Base-by-base conservation (phyloP, 108 stramenopile species). In the Conticribra guillardii region DNA sequence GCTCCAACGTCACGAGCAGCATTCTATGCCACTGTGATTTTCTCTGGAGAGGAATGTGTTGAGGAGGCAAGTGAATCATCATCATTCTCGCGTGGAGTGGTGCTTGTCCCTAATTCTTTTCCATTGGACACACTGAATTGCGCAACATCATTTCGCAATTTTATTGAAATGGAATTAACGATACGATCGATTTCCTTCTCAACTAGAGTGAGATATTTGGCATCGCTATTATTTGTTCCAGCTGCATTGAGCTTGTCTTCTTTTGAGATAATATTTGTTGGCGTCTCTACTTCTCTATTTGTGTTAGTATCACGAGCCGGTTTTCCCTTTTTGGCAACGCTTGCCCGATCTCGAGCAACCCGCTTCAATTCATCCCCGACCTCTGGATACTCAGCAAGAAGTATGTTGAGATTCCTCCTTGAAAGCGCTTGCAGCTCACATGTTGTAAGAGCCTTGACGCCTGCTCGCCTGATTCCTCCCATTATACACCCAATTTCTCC, bases 401-500 rank as follows among this genome's bases (percentile, higher is more conserved):
- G 52, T 16, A 68, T 74, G 37, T 68, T 67, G 14, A 80, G 27
- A 55, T 73, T 73, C 37, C 72, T 30, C 22, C 66, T 24, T 15
- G 53, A 50, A 3, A 79, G 41, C 22, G 78, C 72, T 73, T 73
- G 71, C 0, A 79, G 34, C 60, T 79, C 78, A 32, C 37, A 55
- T 19, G 60, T 32, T 16, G 66, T 73, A 21, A 79, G 19, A 1
- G 78, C 78, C 47, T 79, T 79, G 46, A 79, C 73, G 9, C 72
- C 53, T 17, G 78, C 78, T 58, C 72, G 61, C 16, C 78, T 41
- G 22, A 75, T 74, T 1, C 73, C 80, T 33, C 80, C 69, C 62
- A 69, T 64, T 27, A 83, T 80, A 64, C 82, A 83, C 0, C 82
- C 82, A 27, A 83, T 66, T 30, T 83, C 76, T 5, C 82, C 82